A percentile compares a stretch with the other conserved stretches of the same genome.
Conservation (phyloP, 805 yeast genomes). For the Myxozyma sirexii region DNA sequence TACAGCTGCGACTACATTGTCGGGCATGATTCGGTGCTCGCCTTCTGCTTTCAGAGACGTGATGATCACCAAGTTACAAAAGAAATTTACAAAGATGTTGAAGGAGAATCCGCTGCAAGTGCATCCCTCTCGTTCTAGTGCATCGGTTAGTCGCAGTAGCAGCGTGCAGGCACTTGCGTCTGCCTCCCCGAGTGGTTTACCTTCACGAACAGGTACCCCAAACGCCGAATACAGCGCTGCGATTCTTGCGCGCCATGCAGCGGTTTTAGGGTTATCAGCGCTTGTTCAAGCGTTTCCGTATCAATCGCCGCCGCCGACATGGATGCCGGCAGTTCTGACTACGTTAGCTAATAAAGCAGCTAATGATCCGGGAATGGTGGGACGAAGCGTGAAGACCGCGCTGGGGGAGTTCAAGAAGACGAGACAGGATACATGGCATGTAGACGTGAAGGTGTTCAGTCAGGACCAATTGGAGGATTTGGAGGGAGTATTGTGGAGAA, state of each 20-base stretch:
- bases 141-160: conserved; percentile 38
- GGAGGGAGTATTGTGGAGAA: conserved; percentile 92
- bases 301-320: conserved; percentile 82
- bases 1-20: conserved; percentile 69
- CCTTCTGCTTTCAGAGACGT: conserved; percentile 48
- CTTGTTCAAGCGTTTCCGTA: conserved; percentile 88
- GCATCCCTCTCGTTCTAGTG: conserved; percentile 33
- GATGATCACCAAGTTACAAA: conserved; percentile 48
- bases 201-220: conserved; percentile 21
- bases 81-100: conserved; percentile 50
- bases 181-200: conserved; percentile 6
- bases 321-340: conserved; percentile 79
- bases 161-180: conserved; percentile 11
- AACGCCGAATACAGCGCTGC: conserved; percentile 41
- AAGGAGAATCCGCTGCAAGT: conserved; percentile 41
- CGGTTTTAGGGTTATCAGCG: conserved; percentile 86
- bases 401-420: conserved; percentile 85
- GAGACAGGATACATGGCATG: conserved; percentile 95
- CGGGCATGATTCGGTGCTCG: conserved; percentile 75
- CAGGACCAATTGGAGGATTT: conserved; percentile 82
- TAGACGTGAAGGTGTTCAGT: conserved; percentile 74
- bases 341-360: conserved; percentile 71
- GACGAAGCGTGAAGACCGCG: conserved; percentile 78
- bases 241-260: conserved; percentile 68
- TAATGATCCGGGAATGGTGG: conserved; percentile 74